Conservation (phyloP, 352 stramenopile species). For the Globisporangium acanthophoron region DNA sequence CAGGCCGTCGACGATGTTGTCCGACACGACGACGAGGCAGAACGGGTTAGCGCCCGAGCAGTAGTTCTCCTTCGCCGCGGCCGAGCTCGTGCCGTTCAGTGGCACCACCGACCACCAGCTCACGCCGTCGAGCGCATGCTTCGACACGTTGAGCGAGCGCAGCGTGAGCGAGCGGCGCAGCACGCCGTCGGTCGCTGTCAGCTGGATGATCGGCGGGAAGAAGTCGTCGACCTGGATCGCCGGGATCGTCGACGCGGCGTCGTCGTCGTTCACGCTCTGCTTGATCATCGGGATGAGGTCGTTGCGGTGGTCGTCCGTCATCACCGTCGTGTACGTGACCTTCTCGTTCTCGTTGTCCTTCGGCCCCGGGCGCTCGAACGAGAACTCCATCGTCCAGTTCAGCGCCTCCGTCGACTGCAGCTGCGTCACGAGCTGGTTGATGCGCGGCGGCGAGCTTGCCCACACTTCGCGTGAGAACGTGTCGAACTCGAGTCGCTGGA, state of each 20-base stretch:
- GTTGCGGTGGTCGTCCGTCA: constrained; percentile 58
- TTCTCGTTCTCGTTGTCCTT: constrained; percentile 53
- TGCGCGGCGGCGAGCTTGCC: constrained; percentile 61
- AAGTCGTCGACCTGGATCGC: constrained; percentile 48
- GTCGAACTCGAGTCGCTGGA: constrained; percentile 77
- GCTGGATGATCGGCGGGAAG: constrained; percentile 61
- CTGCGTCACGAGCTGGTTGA: constrained; percentile 63
- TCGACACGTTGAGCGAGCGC: constrained; percentile 49
- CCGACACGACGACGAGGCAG: constrained; percentile 78
- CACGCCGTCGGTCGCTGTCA: constrained; percentile 62
- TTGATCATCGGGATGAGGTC: constrained; percentile 75
- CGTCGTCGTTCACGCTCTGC: constrained; percentile 29
- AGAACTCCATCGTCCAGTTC: constrained; percentile 69
- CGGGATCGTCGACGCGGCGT: constrained; percentile 19
- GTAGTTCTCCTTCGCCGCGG: constrained; percentile 25
- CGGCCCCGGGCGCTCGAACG: constrained; percentile 62
- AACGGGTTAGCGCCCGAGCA: constrained; percentile 50
- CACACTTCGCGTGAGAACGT: constrained; percentile 74
- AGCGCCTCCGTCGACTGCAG: constrained; percentile 63
- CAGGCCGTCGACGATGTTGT: constrained; percentile 83
- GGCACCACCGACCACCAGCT: constrained; percentile 72
- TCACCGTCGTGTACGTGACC: constrained; percentile 33
- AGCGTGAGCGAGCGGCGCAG: constrained; percentile 45
- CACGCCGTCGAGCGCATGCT: constrained; percentile 41
- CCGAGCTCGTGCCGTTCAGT: constrained; percentile 14